These are phyloP conservation scores for Aspergillus kassunensis DNA, from an alignment of 495 filamentous ascomycete species.

Conservation along the genomic window DNA sequence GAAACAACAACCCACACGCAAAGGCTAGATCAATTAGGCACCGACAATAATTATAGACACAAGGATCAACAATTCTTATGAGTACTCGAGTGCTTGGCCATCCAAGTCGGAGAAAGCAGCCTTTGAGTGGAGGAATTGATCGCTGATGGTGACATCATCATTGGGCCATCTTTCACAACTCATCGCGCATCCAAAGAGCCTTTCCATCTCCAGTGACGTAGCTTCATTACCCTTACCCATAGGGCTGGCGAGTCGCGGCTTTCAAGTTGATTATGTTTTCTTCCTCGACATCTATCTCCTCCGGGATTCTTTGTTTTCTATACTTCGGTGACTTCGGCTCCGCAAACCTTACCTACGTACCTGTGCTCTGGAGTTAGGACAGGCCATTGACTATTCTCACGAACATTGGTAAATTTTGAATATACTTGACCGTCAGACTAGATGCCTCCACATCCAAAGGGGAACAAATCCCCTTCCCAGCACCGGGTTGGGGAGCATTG, in stretches of 20 bases:
- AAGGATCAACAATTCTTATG: background rate
- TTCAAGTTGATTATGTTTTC: background rate
- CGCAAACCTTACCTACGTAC: conserved; percentile 2
- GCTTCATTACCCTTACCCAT: background rate
- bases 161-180: background rate
- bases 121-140: background rate
- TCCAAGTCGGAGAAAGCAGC: background rate
- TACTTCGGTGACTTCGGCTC: background rate
- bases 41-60: background rate
- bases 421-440: background rate
- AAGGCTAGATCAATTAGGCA: background rate
- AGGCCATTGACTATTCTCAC: background rate
- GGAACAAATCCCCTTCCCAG: conserved; percentile 20
- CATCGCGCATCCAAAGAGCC: background rate
- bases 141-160: conserved; percentile 11
- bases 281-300: background rate
- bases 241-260: background rate
- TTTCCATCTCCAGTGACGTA: conserved; percentile 1
- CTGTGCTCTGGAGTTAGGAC: background rate
- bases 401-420: too few species aligned
- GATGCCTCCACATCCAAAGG: conserved; percentile 22
- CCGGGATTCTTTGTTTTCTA: background rate
- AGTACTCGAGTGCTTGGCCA: too few species aligned
- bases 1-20: background rate
- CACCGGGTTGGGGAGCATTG: conserved; percentile 41